phyloP scores from a whole-genome alignment of 768 basidiomycete genomes.

The Phanerochaete carnosa region DNA sequence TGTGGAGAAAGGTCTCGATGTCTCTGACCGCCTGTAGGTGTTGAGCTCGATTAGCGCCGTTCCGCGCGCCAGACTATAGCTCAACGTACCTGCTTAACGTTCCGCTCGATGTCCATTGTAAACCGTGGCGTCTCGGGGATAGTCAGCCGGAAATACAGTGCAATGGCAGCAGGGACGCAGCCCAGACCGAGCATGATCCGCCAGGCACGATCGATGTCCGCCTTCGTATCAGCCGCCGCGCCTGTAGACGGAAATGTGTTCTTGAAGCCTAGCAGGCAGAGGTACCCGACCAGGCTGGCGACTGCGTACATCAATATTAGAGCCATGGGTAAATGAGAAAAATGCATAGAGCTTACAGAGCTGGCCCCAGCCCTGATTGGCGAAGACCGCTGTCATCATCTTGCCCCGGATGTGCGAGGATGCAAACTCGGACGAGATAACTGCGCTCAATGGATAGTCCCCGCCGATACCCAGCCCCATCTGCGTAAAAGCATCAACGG shows the following conservation, averaged over 20 bases:
- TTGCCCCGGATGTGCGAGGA: constrained; percentile 73
- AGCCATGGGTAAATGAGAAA: not conserved
- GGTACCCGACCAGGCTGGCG: constrained; percentile 50
- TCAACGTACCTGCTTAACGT: constrained; percentile 51
- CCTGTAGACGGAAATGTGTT: constrained; percentile 5
- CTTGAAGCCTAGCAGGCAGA: constrained; percentile 71
- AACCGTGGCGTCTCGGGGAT: constrained; percentile 90
- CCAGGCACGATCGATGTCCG: constrained; percentile 76
- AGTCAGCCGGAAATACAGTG: constrained; percentile 89
- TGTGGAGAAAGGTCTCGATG: constrained; percentile 63
- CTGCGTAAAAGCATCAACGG: constrained; percentile 25
- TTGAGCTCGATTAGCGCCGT: not conserved
- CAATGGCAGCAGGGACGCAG: constrained; percentile 74
- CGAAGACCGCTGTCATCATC: constrained; percentile 88
- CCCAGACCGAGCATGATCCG: constrained; percentile 87
- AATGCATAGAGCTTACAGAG: constrained; percentile 43
- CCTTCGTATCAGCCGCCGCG: constrained; percentile 24
- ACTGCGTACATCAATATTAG: not conserved
- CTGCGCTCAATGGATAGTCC: constrained; percentile 82
- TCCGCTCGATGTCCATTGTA: constrained; percentile 91
- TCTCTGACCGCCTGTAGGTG: constrained; percentile 51
- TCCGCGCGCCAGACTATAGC: too few species aligned
- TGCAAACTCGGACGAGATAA: constrained; percentile 89
- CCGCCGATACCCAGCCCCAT: constrained; percentile 86
- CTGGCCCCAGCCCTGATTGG: constrained; percentile 86